Evolutionary conservation across 225 moss, liverwort and hornwort genomes (phyloP), one percentile per base, ranked within the genome.

Genomic region (Pleurozium schreberi): DNA sequence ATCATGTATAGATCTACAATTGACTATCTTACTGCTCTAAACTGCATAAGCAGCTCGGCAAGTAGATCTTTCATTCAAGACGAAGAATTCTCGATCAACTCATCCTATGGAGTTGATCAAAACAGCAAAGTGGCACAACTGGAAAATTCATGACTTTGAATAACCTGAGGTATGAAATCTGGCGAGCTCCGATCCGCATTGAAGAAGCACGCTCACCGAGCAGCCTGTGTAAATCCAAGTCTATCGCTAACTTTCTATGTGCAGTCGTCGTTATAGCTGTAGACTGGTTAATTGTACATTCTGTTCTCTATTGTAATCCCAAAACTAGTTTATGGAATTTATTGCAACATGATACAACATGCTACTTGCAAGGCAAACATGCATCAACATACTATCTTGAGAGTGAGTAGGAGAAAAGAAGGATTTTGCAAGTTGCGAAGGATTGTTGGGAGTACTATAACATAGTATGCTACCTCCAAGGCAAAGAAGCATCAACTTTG

Each of bases 281-380:
- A 81, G 63, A 89, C 65, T 82, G 49, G 47, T 85, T 59, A 71
- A 82, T 62, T 82, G 91, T 92, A 92, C 92, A 92, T 31, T 84
- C 71, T 86, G 59, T 69, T 82, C 71, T 50, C 64, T 65, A 60
- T 8, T 87, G 78, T 43, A 70, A 70, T 53, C n/a, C n/a, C n/a
- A n/a, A n/a, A n/a, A n/a, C n/a, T n/a, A n/a, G n/a, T n/a, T n/a
- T n/a, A n/a, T n/a, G n/a, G n/a, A n/a, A n/a, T n/a, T n/a, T n/a
- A n/a, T n/a, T n/a, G n/a, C n/a, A n/a, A n/a, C n/a, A n/a, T n/a
- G n/a, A n/a, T n/a, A n/a, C n/a, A n/a, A n/a, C n/a, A n/a, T n/a
- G n/a, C n/a, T n/a, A n/a, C n/a, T n/a, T n/a, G n/a, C n/a, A n/a
- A n/a, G n/a, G n/a, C n/a, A n/a, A n/a, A n/a, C n/a, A n/a, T n/a